Percentiles rank a stretch among this genome's conserved stretches.
Conservation (phyloP, 805 yeast species). For the Metschnikowia henanensis region DNA sequence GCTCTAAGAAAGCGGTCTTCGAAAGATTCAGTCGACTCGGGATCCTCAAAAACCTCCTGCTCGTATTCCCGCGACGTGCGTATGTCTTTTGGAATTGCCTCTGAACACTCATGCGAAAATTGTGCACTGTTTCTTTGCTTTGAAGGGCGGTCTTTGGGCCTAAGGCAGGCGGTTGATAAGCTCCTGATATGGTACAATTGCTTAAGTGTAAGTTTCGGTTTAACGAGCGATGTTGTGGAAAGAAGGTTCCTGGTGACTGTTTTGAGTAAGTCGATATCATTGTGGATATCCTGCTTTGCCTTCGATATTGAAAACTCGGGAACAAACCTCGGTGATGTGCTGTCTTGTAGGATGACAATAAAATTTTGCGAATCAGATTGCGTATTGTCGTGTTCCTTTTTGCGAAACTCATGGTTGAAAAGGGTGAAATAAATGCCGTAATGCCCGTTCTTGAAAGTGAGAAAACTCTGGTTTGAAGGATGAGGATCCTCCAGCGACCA, state of each 20-base stretch:
- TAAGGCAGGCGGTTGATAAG: conserved; percentile 8
- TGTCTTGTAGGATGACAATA: conserved; percentile 11
- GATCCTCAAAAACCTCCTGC: too few relatives aligned
- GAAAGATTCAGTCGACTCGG: conserved; percentile 14
- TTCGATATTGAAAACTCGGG: conserved; percentile 31
- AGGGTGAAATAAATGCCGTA: conserved; percentile 44
- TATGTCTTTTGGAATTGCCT: not conserved
- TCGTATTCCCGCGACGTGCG: not conserved
- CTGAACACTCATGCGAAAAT: not conserved
- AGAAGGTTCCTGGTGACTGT: conserved; percentile 21
- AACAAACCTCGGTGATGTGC: not conserved
- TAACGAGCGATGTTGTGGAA: conserved; percentile 23
- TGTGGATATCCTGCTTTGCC: conserved; percentile 30
- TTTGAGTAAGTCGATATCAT: conserved; percentile 27
- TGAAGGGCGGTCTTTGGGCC: not conserved
- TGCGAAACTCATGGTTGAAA: conserved; percentile 34
- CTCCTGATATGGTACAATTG: conserved; percentile 9
- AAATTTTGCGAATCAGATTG: conserved; percentile 5
- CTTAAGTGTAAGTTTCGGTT: conserved; percentile 9
- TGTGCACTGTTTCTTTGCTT: too few relatives aligned
- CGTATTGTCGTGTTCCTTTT: conserved; percentile 16
- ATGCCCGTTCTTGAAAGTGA: conserved; percentile 39
- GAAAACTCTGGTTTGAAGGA: conserved; percentile 23
- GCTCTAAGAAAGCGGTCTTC: conserved; percentile 21
- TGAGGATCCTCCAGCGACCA: conserved; percentile 28